phyloP scores from a whole-genome alignment of 2,329 filamentous ascomycete genomes.

The Fonsecaea pugnacius region DNA sequence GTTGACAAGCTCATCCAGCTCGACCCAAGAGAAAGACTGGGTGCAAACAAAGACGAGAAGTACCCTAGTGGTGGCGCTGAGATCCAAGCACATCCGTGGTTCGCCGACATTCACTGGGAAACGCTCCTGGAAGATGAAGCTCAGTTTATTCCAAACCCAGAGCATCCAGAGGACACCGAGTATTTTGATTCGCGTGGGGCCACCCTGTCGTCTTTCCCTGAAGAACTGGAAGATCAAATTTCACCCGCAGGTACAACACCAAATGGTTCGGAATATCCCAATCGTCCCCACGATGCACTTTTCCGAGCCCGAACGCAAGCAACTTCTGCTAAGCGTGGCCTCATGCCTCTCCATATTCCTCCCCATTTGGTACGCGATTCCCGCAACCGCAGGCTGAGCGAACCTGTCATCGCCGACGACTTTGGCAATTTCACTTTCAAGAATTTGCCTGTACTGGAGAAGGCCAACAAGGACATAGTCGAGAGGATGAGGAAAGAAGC shows the following conservation, averaged over 20 bases:
- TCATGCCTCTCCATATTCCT: constrained; percentile 96
- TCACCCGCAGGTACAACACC: constrained; percentile 71
- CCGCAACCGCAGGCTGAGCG: constrained; percentile 84
- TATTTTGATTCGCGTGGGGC: constrained; percentile 95
- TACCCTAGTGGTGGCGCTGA: constrained; percentile 84
- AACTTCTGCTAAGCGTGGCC: constrained; percentile 81
- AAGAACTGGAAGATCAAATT: constrained; percentile 88
- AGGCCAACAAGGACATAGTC: constrained; percentile 98
- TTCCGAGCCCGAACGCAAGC: constrained; percentile 87
- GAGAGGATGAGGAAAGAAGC: constrained; percentile 93
- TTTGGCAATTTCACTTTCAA: constrained; percentile 98
- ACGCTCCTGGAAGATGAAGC: constrained; percentile 92
- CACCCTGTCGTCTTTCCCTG: constrained; percentile 86
- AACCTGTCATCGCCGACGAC: constrained; percentile 85
- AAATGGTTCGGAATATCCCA: constrained; percentile 73
- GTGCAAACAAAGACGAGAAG: constrained; percentile 82
- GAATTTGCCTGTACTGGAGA: constrained; percentile 92
- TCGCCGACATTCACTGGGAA: constrained; percentile 84
- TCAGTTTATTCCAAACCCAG: constrained; percentile 88
- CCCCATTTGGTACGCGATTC: constrained; percentile 86
- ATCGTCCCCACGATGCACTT: constrained; percentile 91
- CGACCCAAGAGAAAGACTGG: constrained; percentile 79
- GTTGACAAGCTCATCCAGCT: constrained; percentile 90
- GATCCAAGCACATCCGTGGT: constrained; percentile 88
- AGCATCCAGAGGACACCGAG: constrained; percentile 96